Evolutionary conservation across 352 stramenopile species (phyloP).

Genomic region (Phytopythium cucurbitacearum): DNA sequence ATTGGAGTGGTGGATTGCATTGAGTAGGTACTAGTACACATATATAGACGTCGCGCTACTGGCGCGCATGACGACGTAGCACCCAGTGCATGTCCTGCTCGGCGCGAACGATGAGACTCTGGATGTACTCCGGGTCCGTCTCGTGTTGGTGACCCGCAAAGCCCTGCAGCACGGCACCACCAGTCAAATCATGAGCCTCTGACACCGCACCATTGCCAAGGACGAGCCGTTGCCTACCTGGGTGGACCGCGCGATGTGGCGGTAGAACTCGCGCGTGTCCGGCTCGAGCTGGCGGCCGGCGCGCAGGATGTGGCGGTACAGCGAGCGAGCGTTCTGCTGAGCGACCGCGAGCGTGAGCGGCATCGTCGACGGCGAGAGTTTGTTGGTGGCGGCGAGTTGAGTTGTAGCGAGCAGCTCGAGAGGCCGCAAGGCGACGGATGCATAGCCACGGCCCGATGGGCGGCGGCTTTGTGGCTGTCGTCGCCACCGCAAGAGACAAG

Average conservation of each 20-base stretch:
- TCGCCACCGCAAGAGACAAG: too few relatives aligned
- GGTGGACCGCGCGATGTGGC: constrained; percentile 33
- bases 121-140: constrained; percentile 24
- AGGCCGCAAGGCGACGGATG: too few relatives aligned
- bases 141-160: constrained; percentile 32
- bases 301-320: constrained; percentile 46
- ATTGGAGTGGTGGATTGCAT: too few relatives aligned
- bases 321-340: constrained; percentile 17
- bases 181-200: too few relatives aligned
- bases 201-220: not conserved
- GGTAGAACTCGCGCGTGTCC: constrained; percentile 38
- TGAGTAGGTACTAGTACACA: too few relatives aligned
- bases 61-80: not conserved
- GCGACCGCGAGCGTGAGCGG: constrained; percentile 9
- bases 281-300: constrained; percentile 32
- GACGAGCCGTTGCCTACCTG: constrained; percentile 6
- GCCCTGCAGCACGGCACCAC: constrained; percentile 21
- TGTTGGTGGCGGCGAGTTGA: too few relatives aligned
- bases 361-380: constrained; percentile 1
- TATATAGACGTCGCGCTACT: too few relatives aligned
- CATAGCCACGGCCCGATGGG: too few relatives aligned
- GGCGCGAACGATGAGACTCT: constrained; percentile 25
- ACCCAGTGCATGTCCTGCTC: constrained; percentile 49
- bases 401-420: too few relatives aligned
- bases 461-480: too few relatives aligned